Conservation (phyloP, 495 filamentous ascomycete species). For the Penicillium daleae region DNA sequence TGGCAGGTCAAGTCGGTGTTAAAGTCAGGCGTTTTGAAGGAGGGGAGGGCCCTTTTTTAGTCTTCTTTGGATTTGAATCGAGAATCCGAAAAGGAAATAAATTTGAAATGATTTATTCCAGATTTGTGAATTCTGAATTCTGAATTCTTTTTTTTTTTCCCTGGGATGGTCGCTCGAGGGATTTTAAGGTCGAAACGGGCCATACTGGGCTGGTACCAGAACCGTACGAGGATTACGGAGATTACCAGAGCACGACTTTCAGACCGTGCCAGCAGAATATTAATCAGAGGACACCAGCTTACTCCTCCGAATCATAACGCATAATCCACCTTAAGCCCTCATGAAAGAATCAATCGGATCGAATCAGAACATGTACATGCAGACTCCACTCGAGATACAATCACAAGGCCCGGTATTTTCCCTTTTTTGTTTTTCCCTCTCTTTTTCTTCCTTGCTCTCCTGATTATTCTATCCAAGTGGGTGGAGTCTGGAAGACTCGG, state of each 20-base stretch:
- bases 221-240: neutral
- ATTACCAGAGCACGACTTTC: neutral
- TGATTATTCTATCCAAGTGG: conserved; percentile 19
- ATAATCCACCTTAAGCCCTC: neutral
- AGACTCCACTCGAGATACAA: conserved; percentile 19
- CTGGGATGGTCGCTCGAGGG: conserved; percentile 11
- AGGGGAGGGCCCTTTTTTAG: conserved; percentile 16
- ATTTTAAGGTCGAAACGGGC: conserved; percentile 10
- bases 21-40: too few relatives aligned
- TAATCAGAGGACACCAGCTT: neutral
- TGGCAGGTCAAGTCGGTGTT: too few relatives aligned
- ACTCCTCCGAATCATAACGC: neutral
- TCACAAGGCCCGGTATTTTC: conserved; percentile 24
- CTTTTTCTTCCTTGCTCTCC: conserved; percentile 12
- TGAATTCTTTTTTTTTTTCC: conserved; percentile 8
- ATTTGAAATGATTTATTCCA: neutral
- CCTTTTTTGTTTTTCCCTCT: conserved; percentile 19
- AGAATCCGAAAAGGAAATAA: conserved; percentile 6
- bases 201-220: neutral
- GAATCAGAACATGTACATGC: conserved; percentile 25
- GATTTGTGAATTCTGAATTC: too few relatives aligned
- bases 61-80: conserved; percentile 18
- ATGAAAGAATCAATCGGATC: conserved; percentile 20
- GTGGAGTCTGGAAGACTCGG: conserved; percentile 29
- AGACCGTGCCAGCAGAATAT: neutral